These are phyloP conservation scores for Suillus plorans DNA, from an alignment of 768 basidiomycete species.

Conservation along the genomic window DNA sequence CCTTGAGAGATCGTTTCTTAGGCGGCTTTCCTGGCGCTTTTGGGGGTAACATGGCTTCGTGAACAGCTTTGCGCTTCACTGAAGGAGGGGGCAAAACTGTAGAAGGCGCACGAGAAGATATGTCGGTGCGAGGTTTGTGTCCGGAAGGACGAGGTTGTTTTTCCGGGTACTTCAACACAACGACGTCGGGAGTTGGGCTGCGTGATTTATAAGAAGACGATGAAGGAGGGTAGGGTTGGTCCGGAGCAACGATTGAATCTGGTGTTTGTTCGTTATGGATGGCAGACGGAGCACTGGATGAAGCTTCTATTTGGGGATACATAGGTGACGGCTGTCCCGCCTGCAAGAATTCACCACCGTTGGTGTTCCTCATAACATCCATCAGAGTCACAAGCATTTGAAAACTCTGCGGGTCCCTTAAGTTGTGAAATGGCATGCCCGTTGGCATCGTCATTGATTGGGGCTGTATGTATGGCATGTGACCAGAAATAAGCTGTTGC, in stretches of 20 bases:
- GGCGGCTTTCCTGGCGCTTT: conserved; percentile 19
- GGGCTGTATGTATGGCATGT: neutral
- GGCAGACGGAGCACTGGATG: neutral
- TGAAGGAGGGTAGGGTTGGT: conserved; percentile 4
- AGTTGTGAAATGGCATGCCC: neutral
- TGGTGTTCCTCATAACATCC: conserved; percentile 12
- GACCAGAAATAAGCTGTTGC: neutral
- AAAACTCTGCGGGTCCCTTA: conserved; percentile 2
- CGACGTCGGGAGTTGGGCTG: neutral
- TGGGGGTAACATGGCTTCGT: conserved; percentile 7
- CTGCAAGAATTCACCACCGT: conserved; percentile 8
- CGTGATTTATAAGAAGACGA: conserved; percentile 3
- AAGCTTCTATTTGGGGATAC: conserved; percentile 5
- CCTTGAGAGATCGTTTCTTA: conserved; percentile 25
- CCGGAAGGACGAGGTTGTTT: conserved; percentile 1
- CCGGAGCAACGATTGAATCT: neutral
- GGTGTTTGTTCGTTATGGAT: neutral
- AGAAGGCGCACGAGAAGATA: conserved; percentile 4
- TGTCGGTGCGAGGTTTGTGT: conserved; percentile 10
- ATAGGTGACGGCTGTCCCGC: neutral
- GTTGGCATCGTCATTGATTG: neutral
- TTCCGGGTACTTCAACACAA: neutral
- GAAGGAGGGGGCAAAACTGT: conserved; percentile 11
- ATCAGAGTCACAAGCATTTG: conserved; percentile 10
- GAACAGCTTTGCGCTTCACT: conserved; percentile 21